phyloP scores from a whole-genome alignment of 1,284 basidiomycete genomes.

The Laetiporus sulphureus region DNA sequence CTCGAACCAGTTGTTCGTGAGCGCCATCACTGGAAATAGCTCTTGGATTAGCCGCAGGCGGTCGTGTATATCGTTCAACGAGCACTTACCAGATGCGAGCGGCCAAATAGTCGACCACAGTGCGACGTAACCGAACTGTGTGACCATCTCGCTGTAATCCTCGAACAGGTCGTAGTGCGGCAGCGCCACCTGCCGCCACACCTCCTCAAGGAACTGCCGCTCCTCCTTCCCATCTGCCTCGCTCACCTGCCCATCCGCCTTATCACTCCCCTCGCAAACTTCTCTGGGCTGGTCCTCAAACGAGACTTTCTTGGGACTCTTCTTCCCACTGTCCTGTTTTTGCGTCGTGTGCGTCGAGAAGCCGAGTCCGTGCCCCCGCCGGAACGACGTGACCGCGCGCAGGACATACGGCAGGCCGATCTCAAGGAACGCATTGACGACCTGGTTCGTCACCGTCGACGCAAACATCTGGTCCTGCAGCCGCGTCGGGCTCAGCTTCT shows the following conservation, averaged over 20 bases:
- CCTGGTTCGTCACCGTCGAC: conserved; percentile 90
- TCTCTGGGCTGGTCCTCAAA: conserved; percentile 57
- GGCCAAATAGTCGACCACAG: conserved; percentile 97
- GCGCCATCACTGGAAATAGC: conserved; percentile 49
- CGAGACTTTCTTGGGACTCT: conserved; percentile 68
- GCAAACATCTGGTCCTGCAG: conserved; percentile 94
- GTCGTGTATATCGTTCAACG: neutral
- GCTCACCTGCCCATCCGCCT: no score
- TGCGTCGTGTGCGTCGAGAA: conserved; percentile 14
- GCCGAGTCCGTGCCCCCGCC: conserved; percentile 31
- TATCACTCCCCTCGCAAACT: conserved; percentile 10
- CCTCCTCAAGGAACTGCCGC: conserved; percentile 66
- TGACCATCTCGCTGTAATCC: conserved; percentile 96
- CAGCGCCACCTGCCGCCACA: conserved; percentile 72
- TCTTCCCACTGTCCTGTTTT: conserved; percentile 28
- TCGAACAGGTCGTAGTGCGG: conserved; percentile 78
- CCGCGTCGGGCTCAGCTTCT: conserved; percentile 60
- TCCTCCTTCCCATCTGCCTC: conserved; percentile 59
- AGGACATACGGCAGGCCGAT: conserved; percentile 79
- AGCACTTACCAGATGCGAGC: conserved; percentile 67
- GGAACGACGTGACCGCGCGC: conserved; percentile 52
- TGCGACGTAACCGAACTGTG: conserved; percentile 88
- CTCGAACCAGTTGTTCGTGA: conserved; percentile 89
- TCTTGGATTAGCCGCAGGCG: neutral
- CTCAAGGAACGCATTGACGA: conserved; percentile 78